These are phyloP conservation scores for Edaphochlamys debaryana DNA, from an alignment of 139 green algal genomes.

Conservation along the genomic window DNA sequence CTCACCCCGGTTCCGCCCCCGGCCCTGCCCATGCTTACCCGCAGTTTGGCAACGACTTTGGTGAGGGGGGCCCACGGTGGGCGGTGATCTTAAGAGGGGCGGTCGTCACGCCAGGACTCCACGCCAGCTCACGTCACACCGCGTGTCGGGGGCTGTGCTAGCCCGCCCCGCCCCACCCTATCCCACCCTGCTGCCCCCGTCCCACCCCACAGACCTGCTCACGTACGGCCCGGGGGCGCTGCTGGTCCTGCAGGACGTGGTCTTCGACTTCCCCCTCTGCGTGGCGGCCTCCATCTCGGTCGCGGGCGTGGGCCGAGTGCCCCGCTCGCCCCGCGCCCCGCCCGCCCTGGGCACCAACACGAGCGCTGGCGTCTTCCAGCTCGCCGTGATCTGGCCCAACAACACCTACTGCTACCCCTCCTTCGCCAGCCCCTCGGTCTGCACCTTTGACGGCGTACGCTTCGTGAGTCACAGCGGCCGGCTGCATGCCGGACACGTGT, in stretches of 20 bases:
- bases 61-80: too few species aligned
- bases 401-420: background rate
- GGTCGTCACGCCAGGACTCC: too few species aligned
- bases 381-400: background rate
- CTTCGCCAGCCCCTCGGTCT: background rate
- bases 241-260: background rate
- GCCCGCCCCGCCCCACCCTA: too few species aligned
- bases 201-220: background rate
- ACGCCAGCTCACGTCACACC: too few species aligned
- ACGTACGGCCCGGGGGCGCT: background rate
- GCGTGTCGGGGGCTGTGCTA: too few species aligned
- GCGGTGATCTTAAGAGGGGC: too few species aligned
- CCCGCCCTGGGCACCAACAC: background rate
- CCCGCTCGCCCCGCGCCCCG: background rate
- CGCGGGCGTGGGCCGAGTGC: background rate
- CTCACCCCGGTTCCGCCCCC: too few species aligned
- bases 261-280: background rate
- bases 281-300: background rate
- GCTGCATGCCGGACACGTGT: too few species aligned
- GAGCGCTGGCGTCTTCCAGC: background rate
- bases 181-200: too few species aligned
- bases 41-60: background rate
- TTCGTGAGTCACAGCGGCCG: background rate
- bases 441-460: slow-evolving; percentile 4
- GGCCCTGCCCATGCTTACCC: background rate